phyloP scores from a whole-genome alignment of 768 basidiomycete species.

The Agrocybe pediades region DNA sequence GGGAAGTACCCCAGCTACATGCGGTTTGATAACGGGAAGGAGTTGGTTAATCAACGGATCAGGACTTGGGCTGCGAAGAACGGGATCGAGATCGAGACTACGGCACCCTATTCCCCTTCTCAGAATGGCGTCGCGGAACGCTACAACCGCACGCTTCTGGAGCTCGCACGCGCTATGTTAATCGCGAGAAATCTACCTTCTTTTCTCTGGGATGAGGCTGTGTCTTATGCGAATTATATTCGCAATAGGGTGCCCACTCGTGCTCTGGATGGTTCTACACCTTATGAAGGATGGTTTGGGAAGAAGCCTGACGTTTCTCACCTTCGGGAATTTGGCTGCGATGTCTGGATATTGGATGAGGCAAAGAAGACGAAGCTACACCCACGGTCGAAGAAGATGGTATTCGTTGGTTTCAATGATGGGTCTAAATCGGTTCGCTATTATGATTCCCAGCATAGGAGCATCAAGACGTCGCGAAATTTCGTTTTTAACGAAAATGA shows the following conservation, averaged over 20 bases:
- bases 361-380: not conserved
- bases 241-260: conserved; percentile 26
- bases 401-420: conserved; percentile 18
- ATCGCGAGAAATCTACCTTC: conserved; percentile 22
- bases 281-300: conserved; percentile 19
- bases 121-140: conserved; percentile 17
- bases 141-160: conserved; percentile 15
- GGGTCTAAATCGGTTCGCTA: conserved; percentile 9
- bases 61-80: conserved; percentile 5
- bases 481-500: conserved; percentile 12
- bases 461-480: conserved; percentile 24
- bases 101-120: conserved; percentile 16
- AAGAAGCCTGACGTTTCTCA: conserved; percentile 22
- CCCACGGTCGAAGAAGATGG: conserved; percentile 12
- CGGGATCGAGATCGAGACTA: conserved; percentile 8
- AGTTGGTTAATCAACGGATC: conserved; percentile 14
- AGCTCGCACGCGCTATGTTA: conserved; percentile 33
- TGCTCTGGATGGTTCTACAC: conserved; percentile 21
- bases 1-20: not conserved
- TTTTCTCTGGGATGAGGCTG: conserved; percentile 32
- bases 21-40: conserved; percentile 26
- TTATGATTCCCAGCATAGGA: conserved; percentile 6
- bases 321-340: conserved; percentile 24
- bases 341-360: conserved; percentile 10
- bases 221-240: conserved; percentile 19